Conservation (phyloP, 2,329 filamentous ascomycete species). For the Sclerotinia sclerotiorum region DNA sequence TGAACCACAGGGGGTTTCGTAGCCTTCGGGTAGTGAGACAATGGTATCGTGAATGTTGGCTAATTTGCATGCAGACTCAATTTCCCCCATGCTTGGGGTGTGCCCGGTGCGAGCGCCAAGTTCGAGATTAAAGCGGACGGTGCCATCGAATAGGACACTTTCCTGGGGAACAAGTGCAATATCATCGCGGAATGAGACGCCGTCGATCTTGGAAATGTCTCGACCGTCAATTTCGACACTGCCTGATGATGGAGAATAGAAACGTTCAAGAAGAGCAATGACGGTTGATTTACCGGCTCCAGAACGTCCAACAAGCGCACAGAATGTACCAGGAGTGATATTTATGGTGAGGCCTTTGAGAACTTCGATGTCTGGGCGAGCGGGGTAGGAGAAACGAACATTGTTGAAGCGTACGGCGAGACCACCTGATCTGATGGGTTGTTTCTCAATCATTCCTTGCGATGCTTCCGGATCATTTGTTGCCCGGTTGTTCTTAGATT, state of each 20-base stretch:
- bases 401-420: conserved; percentile 48
- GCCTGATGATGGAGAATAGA: conserved; percentile 53
- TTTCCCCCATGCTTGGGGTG: conserved; percentile 57
- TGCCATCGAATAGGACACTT: conserved; percentile 56
- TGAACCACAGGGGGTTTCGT: conserved; percentile 64
- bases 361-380: conserved; percentile 57
- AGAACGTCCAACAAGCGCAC: conserved; percentile 63
- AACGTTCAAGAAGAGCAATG: conserved; percentile 54
- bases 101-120: conserved; percentile 55
- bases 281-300: conserved; percentile 68
- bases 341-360: conserved; percentile 56
- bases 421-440: conserved; percentile 1
- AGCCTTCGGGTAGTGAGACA: conserved; percentile 59
- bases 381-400: conserved; percentile 65
- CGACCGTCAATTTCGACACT: conserved; percentile 55
- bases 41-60: conserved; percentile 73
- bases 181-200: conserved; percentile 50
- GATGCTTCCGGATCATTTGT: conserved; percentile 8
- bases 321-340: conserved; percentile 59
- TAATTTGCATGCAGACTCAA: conserved; percentile 59
- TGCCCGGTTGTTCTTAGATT: not conserved
- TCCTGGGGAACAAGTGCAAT: conserved; percentile 60
- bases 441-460: conserved; percentile 4
- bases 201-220: conserved; percentile 57
- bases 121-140: conserved; percentile 55